These are phyloP conservation scores for Isatis lusitanica DNA, from an alignment of 441 rosid genomes.

Conservation along the genomic window DNA sequence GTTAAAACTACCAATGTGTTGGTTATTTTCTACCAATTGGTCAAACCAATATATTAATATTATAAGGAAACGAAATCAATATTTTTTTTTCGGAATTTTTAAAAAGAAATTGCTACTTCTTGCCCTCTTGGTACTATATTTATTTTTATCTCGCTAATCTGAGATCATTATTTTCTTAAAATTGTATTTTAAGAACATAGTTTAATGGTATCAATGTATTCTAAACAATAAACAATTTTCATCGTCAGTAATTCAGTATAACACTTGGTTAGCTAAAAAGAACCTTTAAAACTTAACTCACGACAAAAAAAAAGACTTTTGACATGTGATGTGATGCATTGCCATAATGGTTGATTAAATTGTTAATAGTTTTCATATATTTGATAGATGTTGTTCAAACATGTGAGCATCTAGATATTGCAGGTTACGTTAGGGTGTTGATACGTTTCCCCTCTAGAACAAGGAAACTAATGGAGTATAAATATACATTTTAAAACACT, in stretches of 20 bases:
- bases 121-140: not conserved
- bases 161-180: too few species aligned
- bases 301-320: not conserved
- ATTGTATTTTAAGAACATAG: too few species aligned
- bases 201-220: not conserved
- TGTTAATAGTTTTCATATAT: not conserved
- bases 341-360: not conserved
- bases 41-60: not conserved
- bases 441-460: conserved; percentile 7
- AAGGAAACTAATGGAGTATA: not conserved
- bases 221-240: not conserved
- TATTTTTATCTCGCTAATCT: not conserved
- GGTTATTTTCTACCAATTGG: not conserved
- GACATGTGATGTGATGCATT: conserved; percentile 1
- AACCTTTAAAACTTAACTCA: not conserved
- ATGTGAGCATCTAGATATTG: not conserved
- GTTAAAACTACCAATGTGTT: not conserved
- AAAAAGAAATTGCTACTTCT: not conserved
- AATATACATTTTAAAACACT: not conserved
- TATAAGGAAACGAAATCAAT: not conserved
- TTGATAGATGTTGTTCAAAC: not conserved
- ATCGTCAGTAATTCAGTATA: not conserved
- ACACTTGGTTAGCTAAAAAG: not conserved
- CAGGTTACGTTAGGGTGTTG: conserved; percentile 5
- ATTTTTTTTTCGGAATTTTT: too few species aligned